phyloP scores from a whole-genome alignment of 495 filamentous ascomycete genomes.

The Penicillium bovifimosum region DNA sequence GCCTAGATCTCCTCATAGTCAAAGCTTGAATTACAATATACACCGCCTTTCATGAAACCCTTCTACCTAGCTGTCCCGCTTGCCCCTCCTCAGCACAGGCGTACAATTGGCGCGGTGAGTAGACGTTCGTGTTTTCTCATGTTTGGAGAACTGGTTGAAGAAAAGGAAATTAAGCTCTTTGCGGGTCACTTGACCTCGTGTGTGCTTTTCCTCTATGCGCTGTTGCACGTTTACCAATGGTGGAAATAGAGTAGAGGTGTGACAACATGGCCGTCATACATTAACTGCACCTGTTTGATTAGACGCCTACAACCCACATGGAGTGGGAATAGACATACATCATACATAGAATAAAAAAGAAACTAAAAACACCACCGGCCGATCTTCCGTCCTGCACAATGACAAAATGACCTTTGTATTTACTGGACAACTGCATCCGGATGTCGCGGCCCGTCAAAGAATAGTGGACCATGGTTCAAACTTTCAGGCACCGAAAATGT shows the following conservation, averaged over 20 bases:
- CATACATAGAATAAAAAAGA: no score
- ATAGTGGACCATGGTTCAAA: background rate
- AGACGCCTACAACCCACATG: no score
- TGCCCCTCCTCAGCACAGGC: background rate
- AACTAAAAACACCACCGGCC: background rate
- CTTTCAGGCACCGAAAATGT: background rate
- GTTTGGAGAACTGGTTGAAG: background rate
- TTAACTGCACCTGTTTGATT: no score
- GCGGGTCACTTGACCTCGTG: constrained; percentile 19
- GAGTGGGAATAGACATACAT: no score
- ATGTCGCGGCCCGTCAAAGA: background rate
- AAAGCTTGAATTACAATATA: background rate
- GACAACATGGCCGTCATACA: background rate
- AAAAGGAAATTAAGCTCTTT: constrained; percentile 6
- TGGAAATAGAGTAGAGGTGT: background rate
- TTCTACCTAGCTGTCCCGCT: background rate
- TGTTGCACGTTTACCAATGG: background rate
- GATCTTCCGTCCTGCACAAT: background rate
- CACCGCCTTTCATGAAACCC: background rate
- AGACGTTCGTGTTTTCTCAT: background rate
- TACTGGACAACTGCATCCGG: background rate
- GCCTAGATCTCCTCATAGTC: background rate
- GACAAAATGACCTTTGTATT: background rate
- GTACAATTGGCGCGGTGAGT: background rate
- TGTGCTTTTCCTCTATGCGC: constrained; percentile 1